A percentile compares a stretch with the other conserved stretches of the same genome.
Conservation (phyloP, 805 yeast species). For the Dipodascopsis uninucleata region DNA sequence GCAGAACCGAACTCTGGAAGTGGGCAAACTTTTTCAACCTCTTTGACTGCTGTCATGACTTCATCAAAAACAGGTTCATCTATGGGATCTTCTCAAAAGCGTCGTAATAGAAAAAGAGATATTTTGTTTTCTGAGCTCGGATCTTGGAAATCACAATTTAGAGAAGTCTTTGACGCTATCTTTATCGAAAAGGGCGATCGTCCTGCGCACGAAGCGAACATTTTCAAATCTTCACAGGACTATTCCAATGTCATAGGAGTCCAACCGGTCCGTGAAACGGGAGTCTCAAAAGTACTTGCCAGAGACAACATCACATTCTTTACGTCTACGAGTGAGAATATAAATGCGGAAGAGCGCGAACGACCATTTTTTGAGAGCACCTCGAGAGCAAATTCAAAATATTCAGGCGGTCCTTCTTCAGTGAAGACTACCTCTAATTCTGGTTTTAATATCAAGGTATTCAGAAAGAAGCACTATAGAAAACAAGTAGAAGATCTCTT, state of each 20-base stretch:
- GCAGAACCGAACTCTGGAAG: not conserved
- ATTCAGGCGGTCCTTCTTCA: not conserved
- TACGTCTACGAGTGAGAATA: no score
- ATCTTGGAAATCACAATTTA: constrained; percentile 8
- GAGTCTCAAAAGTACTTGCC: constrained; percentile 1
- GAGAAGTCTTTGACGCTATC: not conserved
- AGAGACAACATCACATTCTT: not conserved
- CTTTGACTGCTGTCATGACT: constrained; percentile 2
- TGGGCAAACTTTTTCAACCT: not conserved
- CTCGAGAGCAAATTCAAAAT: not conserved
- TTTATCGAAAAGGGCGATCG: not conserved
- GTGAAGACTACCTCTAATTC: no score
- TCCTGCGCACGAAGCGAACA: no score
- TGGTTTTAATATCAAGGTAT: constrained; percentile 13
- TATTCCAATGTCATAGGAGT: not conserved
- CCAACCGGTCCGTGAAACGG: not conserved
- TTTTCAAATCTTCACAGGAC: not conserved
- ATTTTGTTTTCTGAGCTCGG: constrained; percentile 13
- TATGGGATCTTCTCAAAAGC: constrained; percentile 2
- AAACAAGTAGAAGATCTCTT: constrained; percentile 17
- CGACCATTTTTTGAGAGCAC: no score
- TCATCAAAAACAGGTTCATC: constrained; percentile 1
- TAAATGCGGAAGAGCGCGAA: no score
- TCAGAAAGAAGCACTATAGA: constrained; percentile 9
- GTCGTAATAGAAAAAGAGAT: constrained; percentile 15